Evolutionary conservation across 2,329 filamentous ascomycete genomes (phyloP), one percentile per base, ranked within the genome.

Genomic region (Coniella lustricola): DNA sequence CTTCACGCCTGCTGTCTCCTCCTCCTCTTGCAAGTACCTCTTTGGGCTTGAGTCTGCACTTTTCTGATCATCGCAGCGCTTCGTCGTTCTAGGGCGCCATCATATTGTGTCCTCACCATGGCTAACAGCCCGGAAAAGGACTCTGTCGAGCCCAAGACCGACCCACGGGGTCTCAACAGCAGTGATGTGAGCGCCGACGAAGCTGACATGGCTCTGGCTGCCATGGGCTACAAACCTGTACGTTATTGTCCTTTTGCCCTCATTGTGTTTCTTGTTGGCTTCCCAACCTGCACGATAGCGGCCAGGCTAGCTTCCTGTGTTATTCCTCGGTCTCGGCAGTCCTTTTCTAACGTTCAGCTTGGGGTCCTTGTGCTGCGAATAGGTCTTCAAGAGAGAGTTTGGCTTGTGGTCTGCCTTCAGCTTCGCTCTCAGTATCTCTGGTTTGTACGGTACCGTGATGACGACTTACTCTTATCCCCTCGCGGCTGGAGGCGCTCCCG

Each of bases 301-400:
- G n/a, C n/a, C n/a, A n/a, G n/a, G n/a, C 25, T n/a, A 13, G 13
- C 3, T 33, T n/a, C n/a, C 18, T 13, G 17, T 14, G 10, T 7
- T 13, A 4, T 12, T 2, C 34, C 16, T 12, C 20, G 2, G 8
- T 10, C 7, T 3, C 14, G 3, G 14, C 10, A 13, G 20, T 39
- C 14, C 16, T 21, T 29, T 18, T 29, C 38, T 41, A 17, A 41
- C n/a, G 38, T n/a, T 7, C 10, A 7, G 12, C 14, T 29, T 21
- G 20, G 17, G 7, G 22, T 3, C 10, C 21, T 41, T 14, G 2
- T 36, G 25, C 25, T 29, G 25, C 25, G 25, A 29, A 22, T 56
- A 74, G 61, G 76, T 79, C 46, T 78, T 79, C 64, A 76, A 77
- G 61, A 72, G 77, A 54, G 75, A 81, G 56, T 81, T 81, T 48